phyloP scores from a whole-genome alignment of 2,329 filamentous ascomycete species.

The Apiospora rasikravindrae region DNA sequence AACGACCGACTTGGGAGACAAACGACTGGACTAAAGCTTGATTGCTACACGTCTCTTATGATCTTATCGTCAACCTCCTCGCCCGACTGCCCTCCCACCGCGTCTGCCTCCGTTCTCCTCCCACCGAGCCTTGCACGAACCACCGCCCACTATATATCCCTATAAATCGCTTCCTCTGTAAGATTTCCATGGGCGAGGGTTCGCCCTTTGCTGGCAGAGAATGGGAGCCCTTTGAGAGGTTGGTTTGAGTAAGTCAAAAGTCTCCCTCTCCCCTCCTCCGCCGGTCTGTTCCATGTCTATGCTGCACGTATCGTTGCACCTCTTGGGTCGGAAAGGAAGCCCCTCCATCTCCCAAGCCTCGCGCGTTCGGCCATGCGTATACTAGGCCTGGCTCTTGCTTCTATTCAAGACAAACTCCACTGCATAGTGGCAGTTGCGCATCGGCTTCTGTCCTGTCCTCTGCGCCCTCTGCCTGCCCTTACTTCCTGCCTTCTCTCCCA shows the following conservation, averaged over 20 bases:
- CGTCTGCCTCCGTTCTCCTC: conserved; percentile 17
- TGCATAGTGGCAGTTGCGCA: conserved; percentile 12
- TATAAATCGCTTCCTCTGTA: conserved; percentile 11
- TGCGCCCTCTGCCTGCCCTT: neutral
- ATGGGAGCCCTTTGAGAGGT: conserved; percentile 40
- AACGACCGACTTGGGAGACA: neutral
- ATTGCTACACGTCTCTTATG: conserved; percentile 16
- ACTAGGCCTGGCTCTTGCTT: neutral
- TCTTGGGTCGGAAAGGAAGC: neutral
- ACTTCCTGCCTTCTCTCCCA: neutral
- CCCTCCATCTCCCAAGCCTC: neutral
- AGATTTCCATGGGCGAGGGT: conserved; percentile 35
- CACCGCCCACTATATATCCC: neutral
- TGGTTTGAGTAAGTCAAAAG: conserved; percentile 31
- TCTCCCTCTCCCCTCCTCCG: conserved; percentile 2
- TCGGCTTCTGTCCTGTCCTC: neutral
- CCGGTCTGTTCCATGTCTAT: neutral
- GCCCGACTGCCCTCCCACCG: conserved; percentile 2
- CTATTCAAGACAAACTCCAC: conserved; percentile 2
- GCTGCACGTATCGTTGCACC: neutral
- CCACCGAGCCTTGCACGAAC: neutral
- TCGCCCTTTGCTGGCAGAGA: conserved; percentile 32
- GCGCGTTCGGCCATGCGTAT: neutral
- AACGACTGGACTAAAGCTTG: neutral
- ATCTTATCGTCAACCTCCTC: conserved; percentile 27